phyloP scores from a whole-genome alignment of 164 flowering plant genomes.

The Kalanchoe fedtschenkoi region DNA sequence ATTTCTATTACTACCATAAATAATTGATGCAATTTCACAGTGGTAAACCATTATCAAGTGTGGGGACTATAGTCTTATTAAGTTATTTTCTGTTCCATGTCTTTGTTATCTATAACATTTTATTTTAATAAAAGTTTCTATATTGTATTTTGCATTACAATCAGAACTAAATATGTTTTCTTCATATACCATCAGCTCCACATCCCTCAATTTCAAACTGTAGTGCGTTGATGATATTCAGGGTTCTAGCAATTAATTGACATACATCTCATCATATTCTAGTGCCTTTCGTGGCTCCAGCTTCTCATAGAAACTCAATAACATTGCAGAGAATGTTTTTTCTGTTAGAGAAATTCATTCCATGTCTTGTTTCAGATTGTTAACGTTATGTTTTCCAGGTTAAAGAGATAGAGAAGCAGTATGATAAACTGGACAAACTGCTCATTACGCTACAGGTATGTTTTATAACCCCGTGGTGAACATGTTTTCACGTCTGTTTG shows the following conservation, averaged over 20 bases:
- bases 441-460: conserved; percentile 50
- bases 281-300: neutral
- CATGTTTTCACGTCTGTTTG: neutral
- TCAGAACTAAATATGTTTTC: neutral
- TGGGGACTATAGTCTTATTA: neutral
- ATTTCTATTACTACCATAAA: neutral
- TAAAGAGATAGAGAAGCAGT: conserved; percentile 51
- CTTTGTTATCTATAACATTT: neutral
- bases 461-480: neutral
- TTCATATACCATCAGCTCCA: neutral
- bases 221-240: neutral
- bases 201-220: neutral
- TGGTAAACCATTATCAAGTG: neutral
- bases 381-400: conserved; percentile 25
- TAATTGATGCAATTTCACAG: neutral
- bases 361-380: neutral
- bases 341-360: neutral
- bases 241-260: neutral
- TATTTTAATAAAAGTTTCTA: too few species aligned
- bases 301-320: neutral
- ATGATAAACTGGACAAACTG: conserved; percentile 39
- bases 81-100: neutral
- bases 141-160: neutral
- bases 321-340: neutral
- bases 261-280: neutral